A percentile compares a stretch with the other conserved stretches of the same genome.
These are phyloP conservation scores for Cystobasidium pallidum DNA, from an alignment of 1,284 basidiomycete genomes.

Conservation along the genomic window DNA sequence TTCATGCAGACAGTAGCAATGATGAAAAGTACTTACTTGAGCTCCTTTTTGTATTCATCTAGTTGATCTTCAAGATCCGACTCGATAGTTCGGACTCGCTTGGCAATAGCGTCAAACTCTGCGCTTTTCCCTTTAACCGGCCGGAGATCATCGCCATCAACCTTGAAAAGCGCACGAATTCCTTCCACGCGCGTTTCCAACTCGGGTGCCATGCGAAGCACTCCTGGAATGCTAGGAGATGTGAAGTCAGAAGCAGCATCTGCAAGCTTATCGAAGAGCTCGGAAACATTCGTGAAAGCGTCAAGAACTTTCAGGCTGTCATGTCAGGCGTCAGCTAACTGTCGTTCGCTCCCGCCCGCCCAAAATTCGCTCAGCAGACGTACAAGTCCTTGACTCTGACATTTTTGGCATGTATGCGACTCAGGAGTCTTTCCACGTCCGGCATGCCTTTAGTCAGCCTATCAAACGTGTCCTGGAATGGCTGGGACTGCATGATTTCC, in stretches of 20 bases:
- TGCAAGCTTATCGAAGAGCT: slow-evolving; percentile 67
- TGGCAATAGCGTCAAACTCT: slow-evolving; percentile 71
- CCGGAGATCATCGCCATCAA: slow-evolving; percentile 68
- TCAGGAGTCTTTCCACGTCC: slow-evolving; percentile 89
- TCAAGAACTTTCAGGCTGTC: slow-evolving; percentile 59
- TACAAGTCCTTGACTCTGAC: slow-evolving; percentile 82
- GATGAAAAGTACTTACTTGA: slow-evolving; percentile 60
- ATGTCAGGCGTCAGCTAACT: not conserved
- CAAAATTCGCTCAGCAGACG: not conserved
- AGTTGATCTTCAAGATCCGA: slow-evolving; percentile 69
- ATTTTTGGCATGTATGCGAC: slow-evolving; percentile 87
- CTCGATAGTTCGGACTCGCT: slow-evolving; percentile 71
- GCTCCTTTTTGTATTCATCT: slow-evolving; percentile 65
- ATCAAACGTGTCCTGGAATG: slow-evolving; percentile 74
- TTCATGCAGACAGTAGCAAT: not conserved
- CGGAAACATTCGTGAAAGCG: slow-evolving; percentile 71
- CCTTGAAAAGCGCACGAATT: slow-evolving; percentile 71
- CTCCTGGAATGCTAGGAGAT: slow-evolving; percentile 71
- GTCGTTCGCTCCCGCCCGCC: not conserved
- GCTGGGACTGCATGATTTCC: slow-evolving; percentile 76
- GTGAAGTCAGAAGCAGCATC: slow-evolving; percentile 72
- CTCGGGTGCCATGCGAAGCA: slow-evolving; percentile 80
- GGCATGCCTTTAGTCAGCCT: slow-evolving; percentile 77
- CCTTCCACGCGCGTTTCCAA: slow-evolving; percentile 66
- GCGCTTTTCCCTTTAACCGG: slow-evolving; percentile 81